Evolutionary conservation across 1,284 basidiomycete species (phyloP).

Genomic region (Ceratobasidium theobromae): DNA sequence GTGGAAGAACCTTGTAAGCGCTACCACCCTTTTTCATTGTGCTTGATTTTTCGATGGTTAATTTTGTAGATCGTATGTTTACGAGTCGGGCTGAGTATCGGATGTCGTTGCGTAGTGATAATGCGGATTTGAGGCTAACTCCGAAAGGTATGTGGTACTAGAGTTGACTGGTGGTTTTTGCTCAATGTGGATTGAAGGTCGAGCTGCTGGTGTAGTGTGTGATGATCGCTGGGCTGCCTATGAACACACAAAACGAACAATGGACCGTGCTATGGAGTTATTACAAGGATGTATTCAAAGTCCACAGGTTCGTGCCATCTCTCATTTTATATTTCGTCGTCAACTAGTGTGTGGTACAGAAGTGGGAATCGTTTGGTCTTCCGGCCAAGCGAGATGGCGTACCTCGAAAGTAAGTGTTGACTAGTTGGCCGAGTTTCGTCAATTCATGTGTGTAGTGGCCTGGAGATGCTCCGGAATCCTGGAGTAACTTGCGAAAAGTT

Average conservation of each 20-base stretch:
- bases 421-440: background rate
- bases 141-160: slow-evolving; percentile 55
- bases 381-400: slow-evolving; percentile 61
- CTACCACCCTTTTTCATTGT: too few relatives aligned
- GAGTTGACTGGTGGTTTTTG: background rate
- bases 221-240: slow-evolving; percentile 63
- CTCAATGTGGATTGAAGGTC: slow-evolving; percentile 44
- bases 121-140: slow-evolving; percentile 81
- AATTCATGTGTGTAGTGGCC: slow-evolving; percentile 55
- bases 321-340: slow-evolving; percentile 5
- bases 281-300: slow-evolving; percentile 55
- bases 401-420: slow-evolving; percentile 52
- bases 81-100: slow-evolving; percentile 88
- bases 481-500: slow-evolving; percentile 55
- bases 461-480: slow-evolving; percentile 71
- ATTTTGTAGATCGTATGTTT: slow-evolving; percentile 80
- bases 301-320: slow-evolving; percentile 55
- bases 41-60: slow-evolving; percentile 18
- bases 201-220: slow-evolving; percentile 61
- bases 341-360: slow-evolving; percentile 45
- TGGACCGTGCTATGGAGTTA: slow-evolving; percentile 54
- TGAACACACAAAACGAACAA: slow-evolving; percentile 50
- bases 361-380: slow-evolving; percentile 62
- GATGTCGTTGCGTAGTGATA: slow-evolving; percentile 83
- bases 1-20: slow-evolving; percentile 86